Conservation (phyloP, 805 yeast species). For the Zygosaccharomyces rouxii region DNA sequence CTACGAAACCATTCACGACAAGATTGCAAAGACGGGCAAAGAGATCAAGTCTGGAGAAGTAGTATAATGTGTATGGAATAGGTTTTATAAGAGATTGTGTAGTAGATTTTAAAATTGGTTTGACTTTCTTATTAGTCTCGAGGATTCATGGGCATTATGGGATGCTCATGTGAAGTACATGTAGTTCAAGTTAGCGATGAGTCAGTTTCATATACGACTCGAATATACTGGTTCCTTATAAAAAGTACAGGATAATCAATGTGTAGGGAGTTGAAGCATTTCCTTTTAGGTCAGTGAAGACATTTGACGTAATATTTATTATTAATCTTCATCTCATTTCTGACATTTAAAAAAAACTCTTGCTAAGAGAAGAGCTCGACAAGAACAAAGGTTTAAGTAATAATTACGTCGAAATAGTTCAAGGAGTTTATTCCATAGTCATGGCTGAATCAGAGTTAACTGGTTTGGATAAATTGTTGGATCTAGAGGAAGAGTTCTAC, state of each 20-base stretch:
- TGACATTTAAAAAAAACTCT: too few relatives aligned
- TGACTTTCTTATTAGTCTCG: background rate
- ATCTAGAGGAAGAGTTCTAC: constrained; percentile 57
- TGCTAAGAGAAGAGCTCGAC: too few relatives aligned
- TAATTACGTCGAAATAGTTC: background rate
- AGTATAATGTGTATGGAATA: background rate
- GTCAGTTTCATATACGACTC: too few relatives aligned
- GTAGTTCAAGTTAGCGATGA: too few relatives aligned
- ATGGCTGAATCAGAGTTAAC: constrained; percentile 4
- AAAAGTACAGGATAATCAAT: too few relatives aligned
- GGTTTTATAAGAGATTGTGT: background rate
- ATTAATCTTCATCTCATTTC: too few relatives aligned
- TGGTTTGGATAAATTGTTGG: constrained; percentile 52
- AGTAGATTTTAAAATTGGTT: background rate
- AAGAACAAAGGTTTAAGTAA: background rate
- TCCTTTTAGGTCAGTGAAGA: too few relatives aligned
- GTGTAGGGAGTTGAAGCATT: too few relatives aligned
- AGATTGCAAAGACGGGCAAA: constrained; percentile 89
- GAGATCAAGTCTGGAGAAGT: constrained; percentile 60
- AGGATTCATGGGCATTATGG: too few relatives aligned
- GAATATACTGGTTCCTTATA: too few relatives aligned
- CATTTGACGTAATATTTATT: too few relatives aligned
- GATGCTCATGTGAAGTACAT: too few relatives aligned
- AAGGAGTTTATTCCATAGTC: background rate
- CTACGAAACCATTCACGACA: constrained; percentile 73